A percentile compares a stretch with the other conserved stretches of the same genome.
These are phyloP conservation scores for Ziziphus jujuba DNA, from an alignment of 306 rosid species.

Conservation along the genomic window DNA sequence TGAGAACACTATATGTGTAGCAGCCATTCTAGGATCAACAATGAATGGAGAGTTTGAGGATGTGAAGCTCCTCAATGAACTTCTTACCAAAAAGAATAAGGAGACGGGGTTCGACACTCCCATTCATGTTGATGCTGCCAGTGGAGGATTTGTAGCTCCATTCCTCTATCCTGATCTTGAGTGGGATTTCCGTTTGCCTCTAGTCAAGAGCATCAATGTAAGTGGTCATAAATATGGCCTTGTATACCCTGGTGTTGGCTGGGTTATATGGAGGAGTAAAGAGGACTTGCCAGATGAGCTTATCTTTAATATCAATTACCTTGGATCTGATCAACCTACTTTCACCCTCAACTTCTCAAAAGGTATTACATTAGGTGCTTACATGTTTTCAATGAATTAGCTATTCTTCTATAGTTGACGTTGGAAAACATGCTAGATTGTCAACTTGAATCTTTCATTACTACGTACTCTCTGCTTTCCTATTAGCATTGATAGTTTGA, in stretches of 20 bases:
- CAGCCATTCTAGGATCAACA: slow-evolving; percentile 91
- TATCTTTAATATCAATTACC: slow-evolving; percentile 84
- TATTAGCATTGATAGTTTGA: neutral
- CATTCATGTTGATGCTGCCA: slow-evolving; percentile 84
- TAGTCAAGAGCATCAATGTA: slow-evolving; percentile 84
- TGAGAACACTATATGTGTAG: slow-evolving; percentile 95
- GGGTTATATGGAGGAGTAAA: slow-evolving; percentile 88
- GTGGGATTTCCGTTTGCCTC: slow-evolving; percentile 84
- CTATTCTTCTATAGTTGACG: neutral
- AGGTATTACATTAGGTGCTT: slow-evolving; percentile 41
- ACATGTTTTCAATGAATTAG: neutral
- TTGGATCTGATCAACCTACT: slow-evolving; percentile 92
- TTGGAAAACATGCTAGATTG: no score
- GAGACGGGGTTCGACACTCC: slow-evolving; percentile 77
- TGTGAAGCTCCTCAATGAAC: slow-evolving; percentile 76
- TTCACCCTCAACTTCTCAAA: slow-evolving; percentile 92
- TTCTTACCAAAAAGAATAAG: slow-evolving; percentile 60
- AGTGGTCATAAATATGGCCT: slow-evolving; percentile 96
- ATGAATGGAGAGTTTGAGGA: slow-evolving; percentile 88
- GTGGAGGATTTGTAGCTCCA: slow-evolving; percentile 88
- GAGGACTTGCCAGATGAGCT: slow-evolving; percentile 85
- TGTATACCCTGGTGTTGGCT: slow-evolving; percentile 87
- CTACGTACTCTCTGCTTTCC: neutral
- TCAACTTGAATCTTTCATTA: neutral
- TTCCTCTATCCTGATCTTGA: slow-evolving; percentile 68